phyloP scores from a whole-genome alignment of 1,284 basidiomycete species.

The Sparassis latifolia region DNA sequence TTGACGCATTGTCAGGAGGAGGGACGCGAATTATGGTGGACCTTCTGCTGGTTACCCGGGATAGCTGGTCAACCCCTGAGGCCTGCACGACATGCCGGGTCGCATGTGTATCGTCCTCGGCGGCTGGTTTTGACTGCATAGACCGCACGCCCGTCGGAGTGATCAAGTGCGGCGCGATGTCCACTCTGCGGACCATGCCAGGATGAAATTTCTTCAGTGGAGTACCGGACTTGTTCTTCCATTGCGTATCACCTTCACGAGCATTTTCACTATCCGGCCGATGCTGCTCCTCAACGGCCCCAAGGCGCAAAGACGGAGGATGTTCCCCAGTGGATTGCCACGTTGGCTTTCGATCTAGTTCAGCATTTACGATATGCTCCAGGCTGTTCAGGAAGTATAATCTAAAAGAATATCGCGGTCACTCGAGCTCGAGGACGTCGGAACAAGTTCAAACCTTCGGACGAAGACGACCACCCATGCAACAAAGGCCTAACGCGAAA shows the following conservation, averaged over 20 bases:
- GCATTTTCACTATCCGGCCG: too few species aligned
- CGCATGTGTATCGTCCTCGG: background rate
- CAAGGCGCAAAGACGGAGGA: background rate
- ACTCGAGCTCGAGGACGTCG: background rate
- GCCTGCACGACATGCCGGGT: background rate
- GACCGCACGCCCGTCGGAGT: slow-evolving; percentile 45
- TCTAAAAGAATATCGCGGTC: slow-evolving; percentile 27
- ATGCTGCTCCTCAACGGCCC: too few species aligned
- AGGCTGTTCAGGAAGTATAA: slow-evolving; percentile 73
- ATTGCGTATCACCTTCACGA: too few species aligned
- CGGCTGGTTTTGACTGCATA: background rate
- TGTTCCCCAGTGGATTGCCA: slow-evolving; percentile 1
- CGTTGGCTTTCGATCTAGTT: slow-evolving; percentile 19
- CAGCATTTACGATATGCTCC: slow-evolving; percentile 54
- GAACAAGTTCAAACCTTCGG: slow-evolving; percentile 17
- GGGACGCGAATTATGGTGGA: slow-evolving; percentile 5
- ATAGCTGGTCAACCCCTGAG: slow-evolving; percentile 3
- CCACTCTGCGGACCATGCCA: slow-evolving; percentile 79
- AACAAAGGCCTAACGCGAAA: slow-evolving; percentile 21
- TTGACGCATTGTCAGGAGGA: background rate
- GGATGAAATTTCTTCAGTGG: slow-evolving; percentile 33
- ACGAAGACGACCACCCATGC: slow-evolving; percentile 28
- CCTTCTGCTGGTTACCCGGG: slow-evolving; percentile 5
- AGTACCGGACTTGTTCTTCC: too few species aligned
- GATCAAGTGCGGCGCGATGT: slow-evolving; percentile 64